phyloP scores from a whole-genome alignment of 495 filamentous ascomycete species.

The Podospora australis region DNA sequence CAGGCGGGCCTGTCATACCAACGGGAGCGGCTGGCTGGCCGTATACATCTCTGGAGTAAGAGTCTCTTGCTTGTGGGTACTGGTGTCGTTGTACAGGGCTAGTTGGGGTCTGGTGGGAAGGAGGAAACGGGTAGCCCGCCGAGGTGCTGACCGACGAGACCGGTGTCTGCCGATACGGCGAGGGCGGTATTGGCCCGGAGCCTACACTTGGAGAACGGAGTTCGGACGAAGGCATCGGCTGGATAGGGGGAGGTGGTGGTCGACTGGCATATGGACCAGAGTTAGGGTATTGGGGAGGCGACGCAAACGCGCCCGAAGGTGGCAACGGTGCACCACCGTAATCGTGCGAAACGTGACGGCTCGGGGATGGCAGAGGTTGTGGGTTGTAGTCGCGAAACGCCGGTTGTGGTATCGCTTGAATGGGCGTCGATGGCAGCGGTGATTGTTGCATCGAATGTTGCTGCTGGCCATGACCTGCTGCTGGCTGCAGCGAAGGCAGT shows the following conservation, averaged over 20 bases:
- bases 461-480: constrained; percentile 19
- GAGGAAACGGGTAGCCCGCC: constrained; percentile 50
- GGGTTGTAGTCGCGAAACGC: constrained; percentile 43
- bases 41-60: constrained; percentile 46
- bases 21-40: constrained; percentile 31
- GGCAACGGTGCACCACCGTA: constrained; percentile 29
- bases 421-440: constrained; percentile 42
- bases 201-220: constrained; percentile 45
- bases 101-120: constrained; percentile 45
- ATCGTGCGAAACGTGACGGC: constrained; percentile 33
- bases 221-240: constrained; percentile 41
- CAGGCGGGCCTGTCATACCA: constrained; percentile 39
- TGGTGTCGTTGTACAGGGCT: constrained; percentile 45
- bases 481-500: constrained; percentile 17
- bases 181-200: constrained; percentile 39
- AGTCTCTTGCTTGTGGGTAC: constrained; percentile 33
- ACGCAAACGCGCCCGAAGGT: constrained; percentile 29
- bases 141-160: constrained; percentile 35
- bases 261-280: constrained; percentile 36
- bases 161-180: constrained; percentile 48
- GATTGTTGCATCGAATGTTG: constrained; percentile 21
- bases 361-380: constrained; percentile 38
- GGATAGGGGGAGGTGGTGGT: constrained; percentile 45
- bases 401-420: constrained; percentile 35
- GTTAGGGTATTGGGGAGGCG: constrained; percentile 29